Evolutionary conservation across 2,329 filamentous ascomycete genomes (phyloP).

Genomic region (Neoarthrinium moseri): DNA sequence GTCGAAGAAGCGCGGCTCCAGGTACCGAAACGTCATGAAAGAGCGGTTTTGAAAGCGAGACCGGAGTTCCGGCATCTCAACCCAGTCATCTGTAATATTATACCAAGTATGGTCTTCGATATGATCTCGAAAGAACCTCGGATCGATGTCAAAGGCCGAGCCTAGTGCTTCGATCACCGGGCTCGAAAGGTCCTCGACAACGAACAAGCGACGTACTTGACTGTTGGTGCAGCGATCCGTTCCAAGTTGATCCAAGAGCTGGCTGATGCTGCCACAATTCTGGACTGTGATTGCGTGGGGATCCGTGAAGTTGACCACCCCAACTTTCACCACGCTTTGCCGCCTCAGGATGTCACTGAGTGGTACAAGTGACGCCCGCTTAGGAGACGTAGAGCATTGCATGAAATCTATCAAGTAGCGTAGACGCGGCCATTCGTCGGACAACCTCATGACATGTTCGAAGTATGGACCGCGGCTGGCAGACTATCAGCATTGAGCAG

Average conservation of each 20-base stretch:
- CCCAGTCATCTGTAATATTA: constrained; percentile 6
- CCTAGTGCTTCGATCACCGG: constrained; percentile 4
- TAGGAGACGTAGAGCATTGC: neutral
- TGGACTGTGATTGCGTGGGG: neutral
- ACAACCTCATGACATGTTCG: constrained; percentile 1
- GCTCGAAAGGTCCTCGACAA: constrained; percentile 5
- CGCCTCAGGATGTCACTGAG: constrained; percentile 1
- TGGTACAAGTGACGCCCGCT: neutral
- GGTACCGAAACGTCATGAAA: constrained; percentile 7
- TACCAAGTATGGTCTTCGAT: constrained; percentile 8
- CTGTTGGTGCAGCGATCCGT: neutral
- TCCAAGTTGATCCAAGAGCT: neutral
- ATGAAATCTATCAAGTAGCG: constrained; percentile 5
- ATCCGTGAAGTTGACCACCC: constrained; percentile 1
- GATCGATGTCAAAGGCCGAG: constrained; percentile 3
- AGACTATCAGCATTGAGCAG: neutral
- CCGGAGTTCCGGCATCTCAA: constrained; percentile 4
- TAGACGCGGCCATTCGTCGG: constrained; percentile 1
- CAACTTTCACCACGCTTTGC: constrained; percentile 1
- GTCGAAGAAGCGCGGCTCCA: constrained; percentile 7
- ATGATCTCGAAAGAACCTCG: constrained; percentile 2
- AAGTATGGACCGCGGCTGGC: neutral
- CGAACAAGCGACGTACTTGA: neutral
- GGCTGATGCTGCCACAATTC: neutral
- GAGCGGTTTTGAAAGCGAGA: constrained; percentile 3